A percentile compares a stretch with the other conserved stretches of the same genome.
phyloP scores from a whole-genome alignment of 768 basidiomycete genomes.

The Mycena metata region DNA sequence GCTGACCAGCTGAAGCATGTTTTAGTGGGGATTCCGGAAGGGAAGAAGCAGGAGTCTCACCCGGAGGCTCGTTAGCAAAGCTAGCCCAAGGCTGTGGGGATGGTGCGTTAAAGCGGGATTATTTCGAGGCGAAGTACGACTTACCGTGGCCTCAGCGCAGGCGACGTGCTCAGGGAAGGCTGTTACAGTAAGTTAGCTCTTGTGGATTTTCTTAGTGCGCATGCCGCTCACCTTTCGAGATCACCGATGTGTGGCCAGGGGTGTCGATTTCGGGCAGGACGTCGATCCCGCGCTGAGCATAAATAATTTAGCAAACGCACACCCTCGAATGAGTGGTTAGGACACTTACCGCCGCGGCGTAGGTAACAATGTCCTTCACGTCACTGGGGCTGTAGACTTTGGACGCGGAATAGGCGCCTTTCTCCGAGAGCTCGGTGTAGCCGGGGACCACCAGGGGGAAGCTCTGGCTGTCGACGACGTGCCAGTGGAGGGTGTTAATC shows the following conservation, averaged over 20 bases:
- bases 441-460: slow-evolving; percentile 79
- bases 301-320: slow-evolving; percentile 13
- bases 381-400: slow-evolving; percentile 69
- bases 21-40: too few relatives aligned
- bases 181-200: too few relatives aligned
- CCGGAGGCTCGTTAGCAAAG: slow-evolving; percentile 70
- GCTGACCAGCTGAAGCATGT: slow-evolving; percentile 61
- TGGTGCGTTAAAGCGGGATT: too few relatives aligned
- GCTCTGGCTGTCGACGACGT: slow-evolving; percentile 84
- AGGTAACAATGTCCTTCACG: slow-evolving; percentile 70
- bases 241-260: slow-evolving; percentile 72
- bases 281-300: slow-evolving; percentile 64
- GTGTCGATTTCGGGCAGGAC: slow-evolving; percentile 74
- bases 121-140: too few relatives aligned
- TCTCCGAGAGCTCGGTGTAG: slow-evolving; percentile 69
- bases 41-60: too few relatives aligned
- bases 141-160: slow-evolving; percentile 51
- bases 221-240: slow-evolving; percentile 45
- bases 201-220: too few relatives aligned
- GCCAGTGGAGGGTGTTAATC: slow-evolving; percentile 89
- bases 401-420: slow-evolving; percentile 75
- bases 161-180: slow-evolving; percentile 72
- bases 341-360: slow-evolving; percentile 75
- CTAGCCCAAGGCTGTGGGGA: slow-evolving; percentile 52
- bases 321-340: background rate